A percentile compares a stretch with the other conserved stretches of the same genome.
Conservation (phyloP, 345 rosid genomes). For the Eutrema yunnanense region DNA sequence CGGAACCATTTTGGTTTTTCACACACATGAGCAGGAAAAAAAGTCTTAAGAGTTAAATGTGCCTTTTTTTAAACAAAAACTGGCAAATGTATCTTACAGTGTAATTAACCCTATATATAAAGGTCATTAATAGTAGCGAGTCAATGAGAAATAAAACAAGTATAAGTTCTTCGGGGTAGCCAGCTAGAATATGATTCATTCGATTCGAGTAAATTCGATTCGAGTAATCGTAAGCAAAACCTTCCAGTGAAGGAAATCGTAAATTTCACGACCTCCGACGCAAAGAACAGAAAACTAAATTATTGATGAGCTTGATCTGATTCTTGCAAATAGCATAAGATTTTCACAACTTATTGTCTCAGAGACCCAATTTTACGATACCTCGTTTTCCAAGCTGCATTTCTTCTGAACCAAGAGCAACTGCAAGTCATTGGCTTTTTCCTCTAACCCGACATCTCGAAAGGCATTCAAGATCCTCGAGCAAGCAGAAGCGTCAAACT, state of each 20-base stretch:
- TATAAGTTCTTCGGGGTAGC: not conserved
- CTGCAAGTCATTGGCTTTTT: slow-evolving; percentile 40
- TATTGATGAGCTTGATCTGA: slow-evolving; percentile 2
- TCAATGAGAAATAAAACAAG: not conserved
- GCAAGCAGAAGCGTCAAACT: slow-evolving; percentile 54
- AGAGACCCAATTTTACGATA: not conserved
- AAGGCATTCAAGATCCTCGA: slow-evolving; percentile 51
- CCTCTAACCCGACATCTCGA: slow-evolving; percentile 43
- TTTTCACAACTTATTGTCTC: not conserved
- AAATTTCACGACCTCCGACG: not conserved
- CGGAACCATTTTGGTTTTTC: too few relatives aligned
- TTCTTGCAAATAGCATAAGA: not conserved
- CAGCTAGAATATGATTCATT: not conserved
- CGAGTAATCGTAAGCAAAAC: not conserved
- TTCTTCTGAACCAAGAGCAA: slow-evolving; percentile 44
- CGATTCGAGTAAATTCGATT: too few relatives aligned
- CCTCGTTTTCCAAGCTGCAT: slow-evolving; percentile 25
- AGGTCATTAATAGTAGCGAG: not conserved
- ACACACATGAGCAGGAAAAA: too few relatives aligned
- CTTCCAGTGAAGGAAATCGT: not conserved
- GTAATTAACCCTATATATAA: too few relatives aligned
- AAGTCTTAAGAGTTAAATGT: too few relatives aligned
- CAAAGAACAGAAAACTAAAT: not conserved
- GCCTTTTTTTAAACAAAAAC: too few relatives aligned
- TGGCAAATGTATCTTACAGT: too few relatives aligned